Base-by-base conservation (phyloP, 306 rosid genomes). In the Canavalia gladiata region DNA sequence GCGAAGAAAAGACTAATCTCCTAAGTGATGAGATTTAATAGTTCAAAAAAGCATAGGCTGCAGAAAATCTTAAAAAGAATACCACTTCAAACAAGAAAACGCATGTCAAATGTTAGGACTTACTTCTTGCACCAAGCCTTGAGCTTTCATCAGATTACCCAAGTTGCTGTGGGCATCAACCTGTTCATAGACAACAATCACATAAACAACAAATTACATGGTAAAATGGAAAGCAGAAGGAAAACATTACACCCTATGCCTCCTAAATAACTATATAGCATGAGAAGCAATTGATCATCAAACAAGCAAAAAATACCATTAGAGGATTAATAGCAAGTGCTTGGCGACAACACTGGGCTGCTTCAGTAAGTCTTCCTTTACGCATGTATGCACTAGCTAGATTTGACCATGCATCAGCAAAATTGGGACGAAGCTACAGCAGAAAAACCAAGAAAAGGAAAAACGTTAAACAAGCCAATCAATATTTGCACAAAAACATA, bases 351-450 rank as follows among this genome's bases (percentile, higher is more conserved):
- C 98, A 96, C 72, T 94, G 99, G 6, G 97, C 97, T 11, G 99
- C 99, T 89, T 96, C 99, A 13, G 84, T 88, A 71, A 89, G 96
- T 78, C 97, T 90, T 75, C 98, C 99, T 87, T 96, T 96, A 62
- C 98, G 90, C 99, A 96, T 93, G 90, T 96, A 96, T 10, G 99
- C 98, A 87, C 98, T 96, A 30, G 97, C 97, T 74, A 96, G 81
- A 88, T 96, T 96, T 84, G 99, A 92, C 98, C 98, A 96, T 55
- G 99, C 98, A 87, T 96, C 99, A 67, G 94, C 88, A 84, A 96
- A 96, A 90, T 87, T 94, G 69, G 99, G 99, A 64, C 97, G 94
- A 82, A 96, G 91, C 99, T 96, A 90, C 82, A 86, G 67, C 31
- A 77, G 62, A 42, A 89, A 64, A 78, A 43, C n/a, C 45, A 73